Conservation (phyloP, 2,329 filamentous ascomycete species). For the Fusarium brevicatenulatum region DNA sequence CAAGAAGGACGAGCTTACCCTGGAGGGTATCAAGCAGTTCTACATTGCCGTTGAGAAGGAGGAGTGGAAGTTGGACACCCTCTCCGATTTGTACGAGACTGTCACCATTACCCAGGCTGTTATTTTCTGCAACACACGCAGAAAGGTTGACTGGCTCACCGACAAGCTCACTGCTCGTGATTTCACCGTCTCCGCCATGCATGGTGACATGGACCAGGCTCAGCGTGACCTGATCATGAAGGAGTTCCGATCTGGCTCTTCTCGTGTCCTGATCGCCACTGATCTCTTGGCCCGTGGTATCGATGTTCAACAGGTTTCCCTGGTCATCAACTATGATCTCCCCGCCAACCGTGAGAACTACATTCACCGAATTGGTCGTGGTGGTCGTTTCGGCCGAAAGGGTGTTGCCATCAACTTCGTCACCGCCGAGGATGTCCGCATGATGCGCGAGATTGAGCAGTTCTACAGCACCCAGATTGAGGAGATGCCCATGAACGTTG, state of each 20-base stretch:
- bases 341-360: conserved; percentile 99
- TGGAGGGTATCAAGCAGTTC: conserved; percentile 99
- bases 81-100: conserved; percentile 98
- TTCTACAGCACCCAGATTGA: conserved; percentile 99
- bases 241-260: conserved; percentile 99
- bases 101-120: conserved; percentile 99
- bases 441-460: conserved; percentile 99
- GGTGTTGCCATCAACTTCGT: conserved; percentile 99
- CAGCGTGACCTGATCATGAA: conserved; percentile 99
- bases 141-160: conserved; percentile 99
- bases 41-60: conserved; percentile 99
- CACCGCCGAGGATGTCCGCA: conserved; percentile 97
- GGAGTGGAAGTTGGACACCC: conserved; percentile 99
- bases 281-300: conserved; percentile 99
- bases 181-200: conserved; percentile 99
- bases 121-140: conserved; percentile 99
- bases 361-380: conserved; percentile 99
- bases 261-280: conserved; percentile 97
- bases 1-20: conserved; percentile 99
- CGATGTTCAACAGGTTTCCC: conserved; percentile 98
- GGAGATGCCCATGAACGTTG: conserved; percentile 99
- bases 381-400: conserved; percentile 99
- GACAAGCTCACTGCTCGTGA: conserved; percentile 98
- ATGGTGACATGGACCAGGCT: conserved; percentile 98
- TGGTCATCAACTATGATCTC: conserved; percentile 99